These are phyloP conservation scores for Lathyrus oleraceus DNA, from an alignment of 306 rosid genomes.

Conservation along the genomic window DNA sequence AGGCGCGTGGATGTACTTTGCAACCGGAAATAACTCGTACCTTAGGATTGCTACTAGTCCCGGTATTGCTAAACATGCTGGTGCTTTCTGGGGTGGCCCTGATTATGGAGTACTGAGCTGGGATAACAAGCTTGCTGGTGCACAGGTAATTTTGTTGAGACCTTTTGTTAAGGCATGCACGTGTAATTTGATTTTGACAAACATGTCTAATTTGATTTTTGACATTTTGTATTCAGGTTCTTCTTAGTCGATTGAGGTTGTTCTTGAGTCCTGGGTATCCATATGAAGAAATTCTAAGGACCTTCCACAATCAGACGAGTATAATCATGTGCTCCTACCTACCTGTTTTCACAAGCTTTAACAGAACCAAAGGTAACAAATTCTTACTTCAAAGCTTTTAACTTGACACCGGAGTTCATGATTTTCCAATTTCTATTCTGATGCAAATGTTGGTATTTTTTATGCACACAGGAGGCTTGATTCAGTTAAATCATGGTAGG, in stretches of 20 bases:
- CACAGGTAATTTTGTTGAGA: slow-evolving; percentile 64
- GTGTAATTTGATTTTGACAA: neutral
- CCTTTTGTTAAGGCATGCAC: neutral
- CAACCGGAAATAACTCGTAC: slow-evolving; percentile 86
- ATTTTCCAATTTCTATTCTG: slow-evolving; percentile 19
- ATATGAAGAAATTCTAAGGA: slow-evolving; percentile 88
- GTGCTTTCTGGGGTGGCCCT: slow-evolving; percentile 98
- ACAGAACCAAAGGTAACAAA: slow-evolving; percentile 84
- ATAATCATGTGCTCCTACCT: slow-evolving; percentile 93
- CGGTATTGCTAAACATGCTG: slow-evolving; percentile 89
- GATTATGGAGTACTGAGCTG: slow-evolving; percentile 95
- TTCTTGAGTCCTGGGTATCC: slow-evolving; percentile 99
- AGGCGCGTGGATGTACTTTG: slow-evolving; percentile 97
- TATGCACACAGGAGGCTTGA: slow-evolving; percentile 72
- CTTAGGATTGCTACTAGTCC: slow-evolving; percentile 86
- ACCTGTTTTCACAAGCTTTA: slow-evolving; percentile 84
- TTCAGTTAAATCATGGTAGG: slow-evolving; percentile 89
- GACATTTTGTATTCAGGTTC: slow-evolving; percentile 59
- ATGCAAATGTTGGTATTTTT: slow-evolving; percentile 20
- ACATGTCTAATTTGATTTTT: slow-evolving; percentile 26
- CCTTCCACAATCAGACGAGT: slow-evolving; percentile 95
- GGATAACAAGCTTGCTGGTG: slow-evolving; percentile 99
- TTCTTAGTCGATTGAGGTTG: slow-evolving; percentile 91
- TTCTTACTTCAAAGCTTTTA: slow-evolving; percentile 14
- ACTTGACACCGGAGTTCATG: neutral